Evolutionary conservation across 2,329 filamentous ascomycete species (phyloP).

Genomic region (Didymella glomerata): DNA sequence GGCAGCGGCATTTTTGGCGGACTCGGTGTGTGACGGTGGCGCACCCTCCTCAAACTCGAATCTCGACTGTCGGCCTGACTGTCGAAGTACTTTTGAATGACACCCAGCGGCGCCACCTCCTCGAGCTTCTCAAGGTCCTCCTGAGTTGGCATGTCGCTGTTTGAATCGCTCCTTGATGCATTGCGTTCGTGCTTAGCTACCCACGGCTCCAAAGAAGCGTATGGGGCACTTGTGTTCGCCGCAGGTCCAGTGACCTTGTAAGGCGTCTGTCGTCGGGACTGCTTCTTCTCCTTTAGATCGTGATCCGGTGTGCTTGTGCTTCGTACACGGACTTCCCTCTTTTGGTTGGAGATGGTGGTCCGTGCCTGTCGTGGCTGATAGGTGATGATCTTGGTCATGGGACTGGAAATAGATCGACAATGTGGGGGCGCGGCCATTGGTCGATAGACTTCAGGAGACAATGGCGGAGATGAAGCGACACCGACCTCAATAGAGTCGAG

Average conservation of each 20-base stretch:
- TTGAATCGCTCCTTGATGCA: constrained; percentile 26
- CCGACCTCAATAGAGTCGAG: constrained; percentile 30
- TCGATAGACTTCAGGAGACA: constrained; percentile 21
- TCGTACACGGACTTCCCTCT: constrained; percentile 22
- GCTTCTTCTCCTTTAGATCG: constrained; percentile 30
- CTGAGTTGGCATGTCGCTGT: constrained; percentile 33
- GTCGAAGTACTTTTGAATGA: constrained; percentile 45
- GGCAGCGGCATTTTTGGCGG: constrained; percentile 26
- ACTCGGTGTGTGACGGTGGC: constrained; percentile 25
- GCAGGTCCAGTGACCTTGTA: constrained; percentile 28
- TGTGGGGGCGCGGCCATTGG: constrained; percentile 20
- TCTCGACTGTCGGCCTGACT: constrained; percentile 32
- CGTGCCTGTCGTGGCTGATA: constrained; percentile 23
- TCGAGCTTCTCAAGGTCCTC: constrained; percentile 34
- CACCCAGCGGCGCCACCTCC: constrained; percentile 38
- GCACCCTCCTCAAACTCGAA: constrained; percentile 17
- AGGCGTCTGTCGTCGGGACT: constrained; percentile 40
- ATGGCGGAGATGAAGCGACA: constrained; percentile 10
- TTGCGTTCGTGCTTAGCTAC: constrained; percentile 39
- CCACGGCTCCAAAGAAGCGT: constrained; percentile 41
- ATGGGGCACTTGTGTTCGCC: constrained; percentile 19
- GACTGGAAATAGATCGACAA: constrained; percentile 30
- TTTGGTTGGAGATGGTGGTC: constrained; percentile 16
- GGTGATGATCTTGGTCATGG: constrained; percentile 25
- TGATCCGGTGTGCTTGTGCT: constrained; percentile 20